Evolutionary conservation across 2,329 filamentous ascomycete species (phyloP).

Genomic region (Botryotinia calthae): DNA sequence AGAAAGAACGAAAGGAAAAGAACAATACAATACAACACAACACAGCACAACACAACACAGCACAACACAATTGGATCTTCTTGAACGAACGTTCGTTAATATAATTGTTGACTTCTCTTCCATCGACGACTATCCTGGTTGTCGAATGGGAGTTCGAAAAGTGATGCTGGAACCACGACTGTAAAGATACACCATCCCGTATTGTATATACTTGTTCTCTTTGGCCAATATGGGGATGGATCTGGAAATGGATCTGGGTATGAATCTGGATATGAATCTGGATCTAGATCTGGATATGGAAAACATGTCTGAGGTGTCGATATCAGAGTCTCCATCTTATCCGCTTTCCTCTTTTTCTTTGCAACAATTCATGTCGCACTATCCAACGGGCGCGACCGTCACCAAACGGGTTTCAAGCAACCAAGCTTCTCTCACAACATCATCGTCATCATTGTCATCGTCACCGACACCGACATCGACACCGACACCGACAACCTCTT

Average conservation of each 20-base stretch:
- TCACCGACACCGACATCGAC: no score
- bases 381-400: slow-evolving; percentile 2
- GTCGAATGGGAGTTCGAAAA: slow-evolving; percentile 6
- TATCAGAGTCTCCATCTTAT: not conserved
- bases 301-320: not conserved
- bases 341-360: not conserved
- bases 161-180: slow-evolving; percentile 38
- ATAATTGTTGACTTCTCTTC: not conserved
- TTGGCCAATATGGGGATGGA: not conserved
- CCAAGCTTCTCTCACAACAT: not conserved
- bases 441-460: not conserved
- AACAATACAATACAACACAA: not conserved
- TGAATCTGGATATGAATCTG: no score
- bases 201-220: not conserved
- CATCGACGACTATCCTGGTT: slow-evolving; percentile 1
- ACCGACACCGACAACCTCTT: not conserved
- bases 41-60: not conserved
- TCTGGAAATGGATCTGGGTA: not conserved
- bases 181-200: slow-evolving; percentile 22
- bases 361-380: slow-evolving; percentile 13
- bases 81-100: not conserved
- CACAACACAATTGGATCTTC: not conserved
- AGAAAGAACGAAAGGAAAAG: not conserved
- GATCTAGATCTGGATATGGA: not conserved
- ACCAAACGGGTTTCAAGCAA: not conserved